Base-by-base conservation (phyloP, 2,329 filamentous ascomycete species). In the Thelonectria rubi region DNA sequence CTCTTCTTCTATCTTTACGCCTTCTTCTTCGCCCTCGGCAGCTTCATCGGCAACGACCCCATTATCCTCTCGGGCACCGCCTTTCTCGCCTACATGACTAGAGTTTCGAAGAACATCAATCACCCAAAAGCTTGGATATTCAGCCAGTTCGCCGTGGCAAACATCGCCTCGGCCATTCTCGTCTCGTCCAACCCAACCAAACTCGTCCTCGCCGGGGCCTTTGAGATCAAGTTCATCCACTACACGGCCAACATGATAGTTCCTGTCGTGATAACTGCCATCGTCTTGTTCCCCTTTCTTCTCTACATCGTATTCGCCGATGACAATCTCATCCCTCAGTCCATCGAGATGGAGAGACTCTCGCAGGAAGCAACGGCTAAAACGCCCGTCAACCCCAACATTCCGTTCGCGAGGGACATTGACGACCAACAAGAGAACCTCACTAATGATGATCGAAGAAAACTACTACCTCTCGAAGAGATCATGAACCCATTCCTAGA, bases 171-270 rank as follows among this genome's bases (percentile, higher is more conserved):
- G 0, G 89, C 91, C 0, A 91, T 92, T 21, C 79, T 93, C 12
- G 91, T 93, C 10, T 92, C 90, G 0, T 92, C 90, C 0, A 93
- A 93, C 62, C 91, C 91, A 0, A 92, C 91, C 2, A 93, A 93
- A 57, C 82, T 92, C 8, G 90, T 92, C 0, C 82, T 92, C 0
- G 89, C 90, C 0, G 89, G 90, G 4, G 90, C 90, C 2, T 92
- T 92, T 70, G 70, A 84, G 3, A 88, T 92, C 77, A 89, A 84
- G 52, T 92, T 92, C 73, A 86, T 92, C 70, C 81, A 85, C 42
- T 92, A 92, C 70, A 92, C 89, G 0, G 89, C 88, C n/a, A 91
- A 92, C 71, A 90, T 92, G 83, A 88, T 92, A 17, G 88, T 92
- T 0, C 90, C 90, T 0, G 88, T 91, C 1, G 76, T 91, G 20